Percentiles rank a stretch among this genome's conserved stretches.
Evolutionary conservation across 2,329 filamentous ascomycete species (phyloP).

Genomic region (Aspergillus brunneoviolaceus): DNA sequence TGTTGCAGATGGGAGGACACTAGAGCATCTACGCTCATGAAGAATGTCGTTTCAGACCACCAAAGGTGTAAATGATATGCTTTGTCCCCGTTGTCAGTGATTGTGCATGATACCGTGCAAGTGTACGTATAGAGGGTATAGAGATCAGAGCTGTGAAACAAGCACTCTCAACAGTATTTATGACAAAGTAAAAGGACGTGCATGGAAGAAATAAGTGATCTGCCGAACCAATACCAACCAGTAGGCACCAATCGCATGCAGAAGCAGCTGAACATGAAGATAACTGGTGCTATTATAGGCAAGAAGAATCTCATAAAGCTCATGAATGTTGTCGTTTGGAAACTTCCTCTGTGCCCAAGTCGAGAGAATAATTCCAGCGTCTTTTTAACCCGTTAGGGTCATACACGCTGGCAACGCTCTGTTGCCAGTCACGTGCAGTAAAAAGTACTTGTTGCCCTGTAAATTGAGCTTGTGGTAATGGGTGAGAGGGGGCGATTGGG

Average conservation of each 20-base stretch:
- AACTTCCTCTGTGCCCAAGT: constrained; percentile 30
- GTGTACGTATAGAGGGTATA: neutral
- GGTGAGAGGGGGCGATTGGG: constrained; percentile 30
- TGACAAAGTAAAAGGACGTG: neutral
- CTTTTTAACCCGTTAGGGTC: constrained; percentile 48
- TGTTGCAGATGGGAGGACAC: neutral
- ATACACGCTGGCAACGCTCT: constrained; percentile 50
- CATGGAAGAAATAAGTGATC: neutral
- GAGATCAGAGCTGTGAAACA: neutral
- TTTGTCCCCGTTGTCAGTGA: neutral
- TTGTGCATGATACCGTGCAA: neutral
- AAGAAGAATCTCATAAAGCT: neutral
- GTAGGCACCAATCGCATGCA: neutral
- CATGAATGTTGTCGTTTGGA: constrained; percentile 35
- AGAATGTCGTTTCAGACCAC: too few relatives aligned
- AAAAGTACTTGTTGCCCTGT: constrained; percentile 39
- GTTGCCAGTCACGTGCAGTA: constrained; percentile 49
- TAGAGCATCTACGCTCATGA: neutral
- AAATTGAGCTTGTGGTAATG: constrained; percentile 35
- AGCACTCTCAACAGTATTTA: neutral
- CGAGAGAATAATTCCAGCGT: constrained; percentile 43
- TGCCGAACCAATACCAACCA: neutral
- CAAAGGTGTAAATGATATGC: neutral
- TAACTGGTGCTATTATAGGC: neutral
- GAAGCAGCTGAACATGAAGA: neutral